Base-by-base conservation (phyloP, 2,329 filamentous ascomycete species). In the Macroventuria anomochaeta region DNA sequence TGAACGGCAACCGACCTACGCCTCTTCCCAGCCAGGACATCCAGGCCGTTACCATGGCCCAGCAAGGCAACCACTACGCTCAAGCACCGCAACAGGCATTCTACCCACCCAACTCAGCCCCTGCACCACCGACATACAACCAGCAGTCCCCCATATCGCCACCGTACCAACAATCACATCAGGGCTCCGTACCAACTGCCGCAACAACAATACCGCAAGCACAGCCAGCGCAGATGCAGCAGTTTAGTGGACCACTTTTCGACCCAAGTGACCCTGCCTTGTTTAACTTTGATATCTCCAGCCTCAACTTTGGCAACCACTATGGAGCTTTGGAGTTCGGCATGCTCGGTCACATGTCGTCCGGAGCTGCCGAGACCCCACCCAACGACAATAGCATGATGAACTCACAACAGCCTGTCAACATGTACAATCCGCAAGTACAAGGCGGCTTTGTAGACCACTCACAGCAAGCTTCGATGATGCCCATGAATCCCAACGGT, bases 301-400 rank as follows among this genome's bases (percentile, higher is more conserved):
- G 91, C 54, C 84, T 97, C 72, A 95, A 95, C 72, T 99, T 97
- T 74, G 93, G 92, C 50, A 97, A 95, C 71, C 91, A 96, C 61
- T 99, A 97, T 70, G 93, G 93, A 55, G 93, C 93, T 15, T 83
- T 96, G 74, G 95, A 97, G 74, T 97, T 97, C 73, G 90, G 92
- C 47, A 97, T 97, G 85, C 84, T 99, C 0, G 92, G 91, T 23
- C 93, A 97, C 73, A 96, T 99, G 90, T 91, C 91, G 55, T 91
- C 90, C n/a, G 90, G 90, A 12, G 89, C 90, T 12, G 89, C 87
- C n/a, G 90, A 95, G 64, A 90, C 87, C 13, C 86, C 88, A 6
- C 85, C 88, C 5, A 85, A 86, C 48, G 90, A 95, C 54, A 73
- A 66, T 36, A 64, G 58, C 46, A 56, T 72, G 58, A 68, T 74